Percentiles rank a stretch among this genome's conserved stretches.
Conservation (phyloP, 352 stramenopile species). For the Phytophthora uliginosa region DNA sequence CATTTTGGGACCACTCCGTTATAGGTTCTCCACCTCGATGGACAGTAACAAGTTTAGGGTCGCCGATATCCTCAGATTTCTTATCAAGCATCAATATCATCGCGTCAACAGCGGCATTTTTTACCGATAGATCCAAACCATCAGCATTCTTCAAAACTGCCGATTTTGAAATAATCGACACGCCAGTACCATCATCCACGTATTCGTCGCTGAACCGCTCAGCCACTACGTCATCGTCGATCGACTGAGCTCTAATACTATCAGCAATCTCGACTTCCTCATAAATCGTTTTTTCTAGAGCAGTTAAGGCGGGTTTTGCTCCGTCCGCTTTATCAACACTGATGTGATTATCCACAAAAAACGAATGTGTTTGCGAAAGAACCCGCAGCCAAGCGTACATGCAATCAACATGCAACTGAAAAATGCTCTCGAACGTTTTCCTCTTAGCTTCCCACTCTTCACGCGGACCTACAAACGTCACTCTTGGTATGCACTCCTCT, state of each 20-base stretch:
- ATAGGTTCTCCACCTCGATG: no score
- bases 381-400: constrained; percentile 13
- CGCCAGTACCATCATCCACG: background rate
- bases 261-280: background rate
- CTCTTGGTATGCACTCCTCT: no score
- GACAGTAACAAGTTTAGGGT: no score
- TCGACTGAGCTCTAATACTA: no score
- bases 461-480: constrained; percentile 7
- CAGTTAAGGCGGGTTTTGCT: no score
- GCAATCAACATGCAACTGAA: constrained; percentile 2
- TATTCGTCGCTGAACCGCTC: no score
- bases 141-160: no score
- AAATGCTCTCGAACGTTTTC: background rate
- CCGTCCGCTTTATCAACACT: background rate
- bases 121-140: no score
- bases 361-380: constrained; percentile 2
- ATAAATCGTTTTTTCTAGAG: background rate
- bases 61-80: no score
- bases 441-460: constrained; percentile 1
- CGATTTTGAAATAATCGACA: no score
- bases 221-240: background rate
- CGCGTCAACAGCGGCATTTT: constrained; percentile 6
- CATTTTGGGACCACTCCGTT: constrained; percentile 13
- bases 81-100: constrained; percentile 3
- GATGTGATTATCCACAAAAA: constrained; percentile 3